phyloP scores from a whole-genome alignment of 140 eudicot genomes.

The Artemisia princeps region DNA sequence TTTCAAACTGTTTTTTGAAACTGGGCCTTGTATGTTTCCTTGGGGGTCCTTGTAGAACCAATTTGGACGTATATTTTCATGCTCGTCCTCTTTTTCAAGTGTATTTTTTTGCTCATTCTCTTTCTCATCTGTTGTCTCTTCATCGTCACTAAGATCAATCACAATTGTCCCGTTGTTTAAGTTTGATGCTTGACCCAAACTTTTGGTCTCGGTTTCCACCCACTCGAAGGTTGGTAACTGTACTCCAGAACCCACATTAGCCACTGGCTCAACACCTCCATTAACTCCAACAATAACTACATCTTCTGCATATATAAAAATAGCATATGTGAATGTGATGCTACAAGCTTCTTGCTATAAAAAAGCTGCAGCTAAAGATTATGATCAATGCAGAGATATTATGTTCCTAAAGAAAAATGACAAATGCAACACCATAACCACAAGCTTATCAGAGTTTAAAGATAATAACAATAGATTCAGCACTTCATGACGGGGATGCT shows the following conservation, averaged over 20 bases:
- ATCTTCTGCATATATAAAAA: slow-evolving; percentile 21
- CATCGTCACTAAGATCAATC: slow-evolving; percentile 51
- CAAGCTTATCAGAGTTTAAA: too few species aligned
- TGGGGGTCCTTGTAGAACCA: slow-evolving; percentile 75
- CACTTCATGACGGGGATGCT: too few species aligned
- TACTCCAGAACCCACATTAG: slow-evolving; percentile 19
- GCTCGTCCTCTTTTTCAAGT: not conserved
- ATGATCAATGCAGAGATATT: too few species aligned
- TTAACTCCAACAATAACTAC: slow-evolving; percentile 12
- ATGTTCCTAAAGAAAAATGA: too few species aligned
- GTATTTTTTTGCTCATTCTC: not conserved
- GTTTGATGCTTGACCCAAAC: slow-evolving; percentile 12
- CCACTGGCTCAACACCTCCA: slow-evolving; percentile 11
- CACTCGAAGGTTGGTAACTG: slow-evolving; percentile 11
- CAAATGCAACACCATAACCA: too few species aligned
- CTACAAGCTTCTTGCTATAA: not conserved
- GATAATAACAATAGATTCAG: too few species aligned
- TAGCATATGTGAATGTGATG: not conserved
- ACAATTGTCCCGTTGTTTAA: slow-evolving; percentile 19
- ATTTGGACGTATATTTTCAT: slow-evolving; percentile 2
- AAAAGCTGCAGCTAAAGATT: too few species aligned
- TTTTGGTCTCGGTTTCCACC: slow-evolving; percentile 22
- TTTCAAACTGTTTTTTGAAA: slow-evolving; percentile 41
- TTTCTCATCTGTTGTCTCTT: slow-evolving; percentile 17
- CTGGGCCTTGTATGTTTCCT: slow-evolving; percentile 56